Conservation (phyloP, 2,329 filamentous ascomycete genomes). For the Thermothelomyces thermophilus region DNA sequence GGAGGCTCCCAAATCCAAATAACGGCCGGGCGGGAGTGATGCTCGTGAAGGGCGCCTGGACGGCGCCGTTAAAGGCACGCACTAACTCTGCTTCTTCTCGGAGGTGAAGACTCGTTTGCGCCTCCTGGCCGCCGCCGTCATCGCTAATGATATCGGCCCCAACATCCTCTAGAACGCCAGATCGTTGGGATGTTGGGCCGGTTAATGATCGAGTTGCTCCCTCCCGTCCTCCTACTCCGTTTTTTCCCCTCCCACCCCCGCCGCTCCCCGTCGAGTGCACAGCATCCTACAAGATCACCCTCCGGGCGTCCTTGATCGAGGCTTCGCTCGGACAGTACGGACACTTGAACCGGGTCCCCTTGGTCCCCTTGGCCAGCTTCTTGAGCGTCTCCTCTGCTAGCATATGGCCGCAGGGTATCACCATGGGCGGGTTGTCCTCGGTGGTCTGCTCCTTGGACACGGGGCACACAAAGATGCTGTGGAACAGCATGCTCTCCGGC, state of each 20-base stretch:
- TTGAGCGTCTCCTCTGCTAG: constrained; percentile 79
- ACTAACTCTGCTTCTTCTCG: not conserved
- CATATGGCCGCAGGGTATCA: constrained; percentile 93
- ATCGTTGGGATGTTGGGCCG: too few species aligned
- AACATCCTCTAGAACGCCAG: not conserved
- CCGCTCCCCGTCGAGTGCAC: not conserved
- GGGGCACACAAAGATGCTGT: constrained; percentile 95
- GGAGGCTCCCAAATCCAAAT: not conserved
- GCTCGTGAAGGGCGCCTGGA: not conserved
- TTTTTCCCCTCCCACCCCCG: not conserved
- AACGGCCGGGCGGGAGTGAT: too few species aligned
- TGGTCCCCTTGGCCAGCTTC: constrained; percentile 70
- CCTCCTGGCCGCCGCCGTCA: not conserved
- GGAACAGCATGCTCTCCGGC: constrained; percentile 63
- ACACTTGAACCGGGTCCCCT: constrained; percentile 81
- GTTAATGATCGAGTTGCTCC: too few species aligned
- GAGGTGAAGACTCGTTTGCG: not conserved
- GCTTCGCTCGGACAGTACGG: constrained; percentile 91
- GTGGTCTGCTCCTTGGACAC: constrained; percentile 96
- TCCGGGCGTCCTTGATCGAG: constrained; percentile 65
- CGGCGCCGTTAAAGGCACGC: not conserved
- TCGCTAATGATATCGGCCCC: not conserved
- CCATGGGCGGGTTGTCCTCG: constrained; percentile 89
- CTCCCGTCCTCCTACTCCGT: not conserved
- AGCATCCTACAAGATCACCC: constrained; percentile 55